Conservation (phyloP, 2,329 filamentous ascomycete genomes). For the Chaetoscypha palmicola region DNA sequence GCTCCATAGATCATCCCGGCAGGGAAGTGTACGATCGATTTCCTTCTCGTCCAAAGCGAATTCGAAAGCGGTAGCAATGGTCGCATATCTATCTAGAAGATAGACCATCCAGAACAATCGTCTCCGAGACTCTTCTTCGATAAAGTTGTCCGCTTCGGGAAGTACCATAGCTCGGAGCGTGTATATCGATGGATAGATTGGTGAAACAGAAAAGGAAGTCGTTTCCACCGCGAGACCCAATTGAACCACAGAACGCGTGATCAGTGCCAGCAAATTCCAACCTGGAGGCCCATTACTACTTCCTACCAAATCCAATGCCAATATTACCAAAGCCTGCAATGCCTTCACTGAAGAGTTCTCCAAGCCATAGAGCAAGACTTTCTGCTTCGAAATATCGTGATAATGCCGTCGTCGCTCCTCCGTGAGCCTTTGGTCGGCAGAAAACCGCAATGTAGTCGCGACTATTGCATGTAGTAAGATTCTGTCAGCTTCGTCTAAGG, state of each 20-base stretch:
- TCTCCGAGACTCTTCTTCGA: slow-evolving; percentile 81
- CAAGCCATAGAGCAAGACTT: slow-evolving; percentile 78
- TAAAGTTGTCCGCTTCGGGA: slow-evolving; percentile 75
- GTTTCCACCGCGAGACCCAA: slow-evolving; percentile 78
- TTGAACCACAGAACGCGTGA: slow-evolving; percentile 83
- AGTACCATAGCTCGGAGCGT: slow-evolving; percentile 79
- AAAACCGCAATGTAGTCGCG: slow-evolving; percentile 79
- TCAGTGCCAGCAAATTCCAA: slow-evolving; percentile 86
- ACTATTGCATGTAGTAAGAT: slow-evolving; percentile 84
- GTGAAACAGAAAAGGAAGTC: slow-evolving; percentile 70
- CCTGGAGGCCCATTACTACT: slow-evolving; percentile 84
- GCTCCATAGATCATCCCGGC: slow-evolving; percentile 78
- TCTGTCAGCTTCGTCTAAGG: slow-evolving; percentile 72
- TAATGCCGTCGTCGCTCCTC: slow-evolving; percentile 67
- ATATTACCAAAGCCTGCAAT: slow-evolving; percentile 78
- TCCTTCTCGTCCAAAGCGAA: slow-evolving; percentile 85
- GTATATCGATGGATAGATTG: slow-evolving; percentile 78
- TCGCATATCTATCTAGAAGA: slow-evolving; percentile 81
- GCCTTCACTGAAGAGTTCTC: slow-evolving; percentile 87
- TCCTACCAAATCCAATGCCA: slow-evolving; percentile 78
- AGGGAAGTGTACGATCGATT: slow-evolving; percentile 80
- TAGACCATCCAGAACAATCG: slow-evolving; percentile 94
- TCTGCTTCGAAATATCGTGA: slow-evolving; percentile 75
- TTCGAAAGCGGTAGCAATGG: slow-evolving; percentile 84
- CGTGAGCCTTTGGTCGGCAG: slow-evolving; percentile 66